phyloP scores from a whole-genome alignment of 805 yeast species.

The Candida anglica region DNA sequence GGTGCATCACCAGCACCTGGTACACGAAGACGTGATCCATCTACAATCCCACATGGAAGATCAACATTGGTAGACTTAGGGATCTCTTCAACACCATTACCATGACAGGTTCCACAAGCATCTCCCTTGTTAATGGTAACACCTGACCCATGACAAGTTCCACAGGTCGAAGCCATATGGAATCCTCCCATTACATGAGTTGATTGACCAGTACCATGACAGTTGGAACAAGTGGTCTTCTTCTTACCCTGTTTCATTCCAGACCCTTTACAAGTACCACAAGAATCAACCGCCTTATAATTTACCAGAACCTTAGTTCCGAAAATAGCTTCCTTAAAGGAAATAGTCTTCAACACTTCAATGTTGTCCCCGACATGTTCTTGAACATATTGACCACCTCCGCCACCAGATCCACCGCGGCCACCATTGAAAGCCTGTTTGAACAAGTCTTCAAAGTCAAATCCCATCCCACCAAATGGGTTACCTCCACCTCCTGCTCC shows the following conservation, averaged over 20 bases:
- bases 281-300: conserved; percentile 71
- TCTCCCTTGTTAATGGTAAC: conserved; percentile 65
- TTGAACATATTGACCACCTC: conserved; percentile 51
- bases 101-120: conserved; percentile 78
- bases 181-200: conserved; percentile 90
- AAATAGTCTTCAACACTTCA: conserved; percentile 69
- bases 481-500: conserved; percentile 33
- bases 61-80: conserved; percentile 74
- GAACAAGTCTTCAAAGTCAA: conserved; percentile 42
- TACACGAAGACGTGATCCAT: conserved; percentile 80
- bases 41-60: conserved; percentile 83
- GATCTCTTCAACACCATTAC: conserved; percentile 76
- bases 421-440: conserved; percentile 47
- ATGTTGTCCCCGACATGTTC: conserved; percentile 88
- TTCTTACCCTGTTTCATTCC: conserved; percentile 78
- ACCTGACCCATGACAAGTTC: conserved; percentile 84
- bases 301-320: conserved; percentile 67
- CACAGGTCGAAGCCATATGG: conserved; percentile 94
- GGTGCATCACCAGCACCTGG: conserved; percentile 93
- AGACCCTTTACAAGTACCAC: conserved; percentile 76
- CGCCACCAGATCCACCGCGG: conserved; percentile 35
- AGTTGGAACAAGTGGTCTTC: conserved; percentile 75
- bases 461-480: conserved; percentile 53
- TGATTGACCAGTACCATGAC: conserved; percentile 92
- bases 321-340: conserved; percentile 83